These are phyloP conservation scores for Psilocybe subaeruginosa DNA, from an alignment of 768 basidiomycete genomes.

Conservation along the genomic window DNA sequence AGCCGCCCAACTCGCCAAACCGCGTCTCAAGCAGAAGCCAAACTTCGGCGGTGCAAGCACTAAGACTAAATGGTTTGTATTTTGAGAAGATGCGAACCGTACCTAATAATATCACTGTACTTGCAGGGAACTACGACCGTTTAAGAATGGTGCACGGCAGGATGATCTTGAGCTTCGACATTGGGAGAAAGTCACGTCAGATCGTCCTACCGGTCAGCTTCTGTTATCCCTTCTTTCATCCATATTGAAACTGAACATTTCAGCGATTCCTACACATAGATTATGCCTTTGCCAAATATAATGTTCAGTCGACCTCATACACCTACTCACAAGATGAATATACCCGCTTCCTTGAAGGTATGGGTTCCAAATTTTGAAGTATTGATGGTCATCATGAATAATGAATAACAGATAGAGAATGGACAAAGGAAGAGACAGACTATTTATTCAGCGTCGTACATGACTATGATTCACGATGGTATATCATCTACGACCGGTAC, in stretches of 20 bases:
- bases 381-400: neutral
- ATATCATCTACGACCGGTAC: conserved; percentile 90
- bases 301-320: conserved; percentile 64
- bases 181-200: conserved; percentile 74
- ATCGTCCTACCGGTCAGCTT: conserved; percentile 56
- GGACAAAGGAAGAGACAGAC: conserved; percentile 94
- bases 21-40: conserved; percentile 86
- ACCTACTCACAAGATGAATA: conserved; percentile 90
- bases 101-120: neutral
- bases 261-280: conserved; percentile 42
- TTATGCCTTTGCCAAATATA: conserved; percentile 85
- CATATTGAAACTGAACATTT: neutral
- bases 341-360: conserved; percentile 74
- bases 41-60: conserved; percentile 57
- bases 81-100: conserved; percentile 4
- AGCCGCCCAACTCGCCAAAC: conserved; percentile 77
- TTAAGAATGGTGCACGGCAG: conserved; percentile 71
- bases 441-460: conserved; percentile 83
- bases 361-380: conserved; percentile 7
- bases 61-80: conserved; percentile 70
- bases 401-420: conserved; percentile 62
- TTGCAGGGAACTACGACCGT: conserved; percentile 75
- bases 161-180: conserved; percentile 76
- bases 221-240: neutral
- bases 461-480: conserved; percentile 89